Evolutionary conservation across 169 alveolate genomes (phyloP), one percentile per base, ranked within the genome.

Genomic region (Plasmodium knowlesi): DNA sequence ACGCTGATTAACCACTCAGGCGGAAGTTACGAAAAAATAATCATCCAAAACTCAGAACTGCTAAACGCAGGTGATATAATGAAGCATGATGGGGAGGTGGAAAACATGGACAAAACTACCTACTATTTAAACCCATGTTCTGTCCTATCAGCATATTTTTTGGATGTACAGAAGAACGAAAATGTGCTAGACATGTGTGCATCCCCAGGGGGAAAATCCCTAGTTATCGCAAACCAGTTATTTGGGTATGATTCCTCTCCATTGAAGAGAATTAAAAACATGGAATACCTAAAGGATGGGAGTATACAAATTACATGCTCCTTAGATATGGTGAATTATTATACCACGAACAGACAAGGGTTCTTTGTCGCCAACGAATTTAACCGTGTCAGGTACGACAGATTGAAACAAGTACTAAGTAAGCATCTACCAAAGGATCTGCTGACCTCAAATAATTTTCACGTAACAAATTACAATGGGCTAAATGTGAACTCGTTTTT

Each of bases 181-280:
- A 53, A 93, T 50, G 97, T 97, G 39, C 92, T 97, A 22, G 99
- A 97, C 84, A 83, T 97, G 95, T 97, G 98, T 94, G 97, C 98
- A 4, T 97, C 98, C 41, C 98, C 98, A 9, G 99, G 98, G 16
- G 98, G 98, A 2, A 97, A 97, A 67, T 91, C 97, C 34, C 95
- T 97, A 79, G 96, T 96, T 19, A 78, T 97, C n/a, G 97, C 96
- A 16, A 82, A 84, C 41, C 83, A 81, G 22, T 25, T 96, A 71
- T 96, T 96, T 81, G 85, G 81, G 19, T 83, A 53, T 79, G 57
- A 54, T 28, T 5, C 46, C 19, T 83, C 78, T 0, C 76, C 95
- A 14, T 37, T 93, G 30, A 83, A 89, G 28, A 92, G 97, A 67
- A 92, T 96, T 28, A 57, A 86, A 19, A 94, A 92, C 6, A 83